Evolutionary conservation across 176 grass and related monocot species (phyloP).

Genomic region (barley (Hordeum vulgare)): DNA sequence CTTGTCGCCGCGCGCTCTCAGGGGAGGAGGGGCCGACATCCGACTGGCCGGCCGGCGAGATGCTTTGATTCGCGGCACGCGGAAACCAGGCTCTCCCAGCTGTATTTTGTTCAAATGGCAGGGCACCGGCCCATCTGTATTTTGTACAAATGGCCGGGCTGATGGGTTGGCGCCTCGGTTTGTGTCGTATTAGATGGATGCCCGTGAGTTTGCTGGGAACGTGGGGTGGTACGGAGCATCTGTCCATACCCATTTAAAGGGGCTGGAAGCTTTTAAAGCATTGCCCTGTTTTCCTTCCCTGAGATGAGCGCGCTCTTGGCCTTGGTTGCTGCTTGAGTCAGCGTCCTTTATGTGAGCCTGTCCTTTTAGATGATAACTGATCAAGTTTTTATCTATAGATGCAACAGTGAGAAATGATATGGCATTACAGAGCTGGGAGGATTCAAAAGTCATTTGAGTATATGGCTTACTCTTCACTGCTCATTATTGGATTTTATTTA

Average conservation of each 20-base stretch:
- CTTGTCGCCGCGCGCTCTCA: constrained; percentile 12
- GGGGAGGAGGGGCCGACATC: background rate
- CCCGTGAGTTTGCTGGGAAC: constrained; percentile 8
- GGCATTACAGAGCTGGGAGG: background rate
- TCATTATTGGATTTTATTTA: background rate
- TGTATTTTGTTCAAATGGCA: constrained; percentile 24
- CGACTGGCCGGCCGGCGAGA: background rate
- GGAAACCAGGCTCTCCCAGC: background rate
- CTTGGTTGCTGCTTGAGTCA: constrained; percentile 5
- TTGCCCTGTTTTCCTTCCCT: background rate
- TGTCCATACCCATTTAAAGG: constrained; percentile 11
- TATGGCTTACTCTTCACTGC: background rate
- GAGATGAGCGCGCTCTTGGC: background rate
- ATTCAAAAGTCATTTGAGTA: constrained; percentile 6
- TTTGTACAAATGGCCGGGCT: constrained; percentile 3
- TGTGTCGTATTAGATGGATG: background rate
- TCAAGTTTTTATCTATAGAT: background rate
- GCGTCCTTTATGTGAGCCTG: background rate
- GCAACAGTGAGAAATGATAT: background rate
- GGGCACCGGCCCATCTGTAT: constrained; percentile 17
- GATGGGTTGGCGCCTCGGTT: constrained; percentile 9
- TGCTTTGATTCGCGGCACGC: background rate
- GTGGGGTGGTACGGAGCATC: constrained; percentile 19
- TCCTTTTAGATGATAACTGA: background rate
- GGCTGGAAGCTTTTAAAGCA: background rate